A percentile compares a stretch with the other conserved stretches of the same genome.
Conservation (phyloP, 352 stramenopile species). For the Phytophthora sp. region DNA sequence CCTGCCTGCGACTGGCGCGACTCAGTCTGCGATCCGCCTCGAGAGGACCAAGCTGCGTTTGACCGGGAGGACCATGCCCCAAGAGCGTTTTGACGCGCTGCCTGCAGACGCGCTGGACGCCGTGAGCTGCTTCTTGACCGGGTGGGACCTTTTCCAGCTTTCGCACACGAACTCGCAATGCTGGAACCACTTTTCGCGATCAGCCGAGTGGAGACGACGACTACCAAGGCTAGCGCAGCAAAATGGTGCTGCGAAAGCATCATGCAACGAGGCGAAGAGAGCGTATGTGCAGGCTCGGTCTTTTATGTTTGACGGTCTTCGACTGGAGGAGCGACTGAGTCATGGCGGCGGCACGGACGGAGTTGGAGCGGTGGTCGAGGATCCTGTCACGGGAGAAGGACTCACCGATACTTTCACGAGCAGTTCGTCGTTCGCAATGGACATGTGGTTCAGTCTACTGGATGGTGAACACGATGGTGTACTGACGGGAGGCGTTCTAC, state of each 20-base stretch:
- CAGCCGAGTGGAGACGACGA: not conserved
- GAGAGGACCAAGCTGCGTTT: not conserved
- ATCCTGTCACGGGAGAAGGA: not conserved
- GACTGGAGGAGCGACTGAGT: constrained; percentile 8
- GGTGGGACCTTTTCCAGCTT: constrained; percentile 10
- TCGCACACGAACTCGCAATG: constrained; percentile 4
- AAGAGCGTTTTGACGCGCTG: not conserved
- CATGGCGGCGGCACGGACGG: constrained; percentile 3
- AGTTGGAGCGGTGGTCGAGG: not conserved
- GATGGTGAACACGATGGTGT: constrained; percentile 13
- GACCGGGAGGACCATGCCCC: not conserved
- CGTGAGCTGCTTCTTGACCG: constrained; percentile 7
- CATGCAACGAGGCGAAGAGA: not conserved
- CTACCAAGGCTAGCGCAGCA: not conserved
- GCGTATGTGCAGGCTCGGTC: constrained; percentile 6
- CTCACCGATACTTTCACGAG: not conserved
- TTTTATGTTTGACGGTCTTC: constrained; percentile 10
- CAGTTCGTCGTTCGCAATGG: constrained; percentile 3
- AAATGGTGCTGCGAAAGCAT: no score
- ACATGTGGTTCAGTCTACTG: constrained; percentile 16
- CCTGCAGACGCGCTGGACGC: constrained; percentile 3
- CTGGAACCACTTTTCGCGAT: not conserved
- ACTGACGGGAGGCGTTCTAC: constrained; percentile 7
- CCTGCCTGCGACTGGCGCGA: not conserved
- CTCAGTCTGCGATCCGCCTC: not conserved